Conservation (phyloP, 129 eudicot genomes). For the Helianthus annuus region DNA sequence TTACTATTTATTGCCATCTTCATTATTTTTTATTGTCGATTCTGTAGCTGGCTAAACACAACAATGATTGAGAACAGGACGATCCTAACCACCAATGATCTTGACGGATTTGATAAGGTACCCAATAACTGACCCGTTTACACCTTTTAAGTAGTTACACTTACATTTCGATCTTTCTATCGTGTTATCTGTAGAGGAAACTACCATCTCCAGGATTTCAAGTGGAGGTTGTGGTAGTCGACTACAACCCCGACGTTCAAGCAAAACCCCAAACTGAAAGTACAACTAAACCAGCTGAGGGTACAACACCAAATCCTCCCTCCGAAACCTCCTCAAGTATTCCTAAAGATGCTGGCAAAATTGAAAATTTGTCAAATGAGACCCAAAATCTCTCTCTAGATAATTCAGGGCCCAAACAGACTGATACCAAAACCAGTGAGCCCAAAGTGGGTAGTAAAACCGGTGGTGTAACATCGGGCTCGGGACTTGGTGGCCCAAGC, state of each 20-base stretch:
- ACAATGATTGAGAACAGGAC: slow-evolving; percentile 93
- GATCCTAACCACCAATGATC: slow-evolving; percentile 68
- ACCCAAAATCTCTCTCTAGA: slow-evolving; percentile 60
- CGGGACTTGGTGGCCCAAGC: slow-evolving; percentile 17
- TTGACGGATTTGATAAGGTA: slow-evolving; percentile 98
- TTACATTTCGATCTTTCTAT: not conserved
- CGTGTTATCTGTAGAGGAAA: slow-evolving; percentile 58
- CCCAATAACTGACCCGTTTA: not conserved
- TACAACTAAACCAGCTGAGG: slow-evolving; percentile 44
- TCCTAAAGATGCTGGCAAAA: slow-evolving; percentile 41
- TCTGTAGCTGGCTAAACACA: slow-evolving; percentile 81
- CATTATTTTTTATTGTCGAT: slow-evolving; percentile 14
- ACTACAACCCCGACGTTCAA: slow-evolving; percentile 49
- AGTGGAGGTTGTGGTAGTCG: slow-evolving; percentile 87
- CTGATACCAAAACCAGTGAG: not conserved
- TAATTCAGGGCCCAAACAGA: slow-evolving; percentile 24
- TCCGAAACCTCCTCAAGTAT: slow-evolving; percentile 32
- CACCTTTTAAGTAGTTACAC: not conserved
- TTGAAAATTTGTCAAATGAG: slow-evolving; percentile 44
- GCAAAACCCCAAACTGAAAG: slow-evolving; percentile 46
- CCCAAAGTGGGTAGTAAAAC: slow-evolving; percentile 3
- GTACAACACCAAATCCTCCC: slow-evolving; percentile 33
- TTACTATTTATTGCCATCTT: not conserved
- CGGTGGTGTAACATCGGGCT: slow-evolving; percentile 3
- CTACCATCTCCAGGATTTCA: slow-evolving; percentile 94